Percentiles rank a stretch among this genome's conserved stretches.
phyloP scores from a whole-genome alignment of 345 rosid genomes.

The Hirschfeldia incana region DNA sequence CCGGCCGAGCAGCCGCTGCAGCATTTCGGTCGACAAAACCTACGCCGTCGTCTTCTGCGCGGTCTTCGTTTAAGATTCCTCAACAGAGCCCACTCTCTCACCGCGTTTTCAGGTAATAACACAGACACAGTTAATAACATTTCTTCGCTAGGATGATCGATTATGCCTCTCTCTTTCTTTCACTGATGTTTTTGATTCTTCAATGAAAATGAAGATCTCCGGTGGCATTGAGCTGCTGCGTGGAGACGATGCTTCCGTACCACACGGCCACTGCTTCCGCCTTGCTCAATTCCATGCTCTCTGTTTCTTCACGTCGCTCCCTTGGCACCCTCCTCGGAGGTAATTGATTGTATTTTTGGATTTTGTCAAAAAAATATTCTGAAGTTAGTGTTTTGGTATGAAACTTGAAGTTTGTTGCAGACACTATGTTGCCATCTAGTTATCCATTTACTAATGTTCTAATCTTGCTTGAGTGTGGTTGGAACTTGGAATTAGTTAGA shows the following conservation, averaged over 20 bases:
- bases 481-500: too few species aligned
- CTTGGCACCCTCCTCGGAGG: slow-evolving; percentile 60
- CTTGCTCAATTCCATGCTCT: slow-evolving; percentile 80
- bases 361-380: not conserved
- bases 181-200: not conserved
- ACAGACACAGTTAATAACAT: not conserved
- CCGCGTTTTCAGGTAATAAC: slow-evolving; percentile 62
- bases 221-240: slow-evolving; percentile 73
- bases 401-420: not conserved
- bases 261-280: slow-evolving; percentile 89
- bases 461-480: too few species aligned
- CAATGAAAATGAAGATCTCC: slow-evolving; percentile 59
- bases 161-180: not conserved
- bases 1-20: slow-evolving; percentile 36
- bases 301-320: slow-evolving; percentile 63
- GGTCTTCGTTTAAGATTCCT: slow-evolving; percentile 49
- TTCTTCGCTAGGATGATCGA: not conserved
- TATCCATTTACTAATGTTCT: not conserved
- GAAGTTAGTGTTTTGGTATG: not conserved
- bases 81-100: slow-evolving; percentile 52
- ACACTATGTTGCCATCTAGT: not conserved
- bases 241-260: slow-evolving; percentile 77
- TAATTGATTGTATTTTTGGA: not conserved
- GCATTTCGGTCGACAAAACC: slow-evolving; percentile 42
- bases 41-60: slow-evolving; percentile 33